Conservation (phyloP, 1,139 yeast genomes). For the Komagataea norvegica region DNA sequence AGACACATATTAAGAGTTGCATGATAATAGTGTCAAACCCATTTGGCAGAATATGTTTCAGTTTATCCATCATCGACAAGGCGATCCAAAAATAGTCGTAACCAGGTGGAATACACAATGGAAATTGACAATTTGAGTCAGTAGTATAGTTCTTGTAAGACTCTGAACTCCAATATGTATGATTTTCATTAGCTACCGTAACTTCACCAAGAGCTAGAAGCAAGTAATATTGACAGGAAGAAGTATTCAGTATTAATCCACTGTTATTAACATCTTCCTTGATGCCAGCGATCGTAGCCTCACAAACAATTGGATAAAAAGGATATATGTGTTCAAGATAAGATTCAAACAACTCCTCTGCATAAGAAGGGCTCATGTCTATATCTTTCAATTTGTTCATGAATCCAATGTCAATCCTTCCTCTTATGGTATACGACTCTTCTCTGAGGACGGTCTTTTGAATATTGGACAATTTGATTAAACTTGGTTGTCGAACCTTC, state of each 20-base stretch:
- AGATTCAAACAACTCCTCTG: constrained; percentile 6
- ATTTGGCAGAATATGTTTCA: constrained; percentile 3
- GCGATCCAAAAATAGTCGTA: constrained; percentile 10
- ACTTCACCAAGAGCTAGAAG: constrained; percentile 11
- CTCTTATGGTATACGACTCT: constrained; percentile 1
- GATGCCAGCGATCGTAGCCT: constrained; percentile 5
- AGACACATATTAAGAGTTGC: constrained; percentile 8
- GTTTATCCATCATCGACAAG: constrained; percentile 2
- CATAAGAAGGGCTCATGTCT: constrained; percentile 1
- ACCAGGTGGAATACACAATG: constrained; percentile 6
- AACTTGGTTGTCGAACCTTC: neutral
- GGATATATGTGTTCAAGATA: constrained; percentile 11
- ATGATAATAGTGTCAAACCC: constrained; percentile 8
- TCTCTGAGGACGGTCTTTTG: constrained; percentile 2
- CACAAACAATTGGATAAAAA: constrained; percentile 11
- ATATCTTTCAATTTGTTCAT: neutral
- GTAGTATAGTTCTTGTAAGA: constrained; percentile 1
- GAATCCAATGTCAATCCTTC: neutral
- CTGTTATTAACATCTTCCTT: constrained; percentile 1
- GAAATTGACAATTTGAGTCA: neutral
- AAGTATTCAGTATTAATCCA: constrained; percentile 3
- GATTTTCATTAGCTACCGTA: constrained; percentile 5
- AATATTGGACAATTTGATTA: neutral
- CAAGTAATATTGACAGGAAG: constrained; percentile 7
- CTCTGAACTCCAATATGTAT: constrained; percentile 9